phyloP scores from a whole-genome alignment of 2,329 filamentous ascomycete genomes.

The Ceratocystis lukuohia region DNA sequence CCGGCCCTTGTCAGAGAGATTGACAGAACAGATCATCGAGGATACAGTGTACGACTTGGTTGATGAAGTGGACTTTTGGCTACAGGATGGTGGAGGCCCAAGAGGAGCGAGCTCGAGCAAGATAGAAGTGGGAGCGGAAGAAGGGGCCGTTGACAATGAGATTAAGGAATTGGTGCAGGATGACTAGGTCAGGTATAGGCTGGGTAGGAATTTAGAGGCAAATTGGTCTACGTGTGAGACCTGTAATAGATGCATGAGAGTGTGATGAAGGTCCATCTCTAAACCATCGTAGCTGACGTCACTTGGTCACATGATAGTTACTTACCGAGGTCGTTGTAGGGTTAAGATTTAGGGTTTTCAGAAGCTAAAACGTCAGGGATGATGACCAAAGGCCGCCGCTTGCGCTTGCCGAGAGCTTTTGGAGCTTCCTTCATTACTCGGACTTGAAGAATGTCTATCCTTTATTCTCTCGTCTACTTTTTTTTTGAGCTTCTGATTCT shows the following conservation, averaged over 20 bases:
- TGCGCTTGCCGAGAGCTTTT: background rate
- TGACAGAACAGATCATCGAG: conserved; percentile 85
- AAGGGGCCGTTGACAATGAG: conserved; percentile 35
- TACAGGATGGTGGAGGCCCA: conserved; percentile 49
- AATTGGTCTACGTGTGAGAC: background rate
- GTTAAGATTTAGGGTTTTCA: background rate
- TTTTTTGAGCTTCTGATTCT: background rate
- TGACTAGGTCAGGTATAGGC: conserved; percentile 30
- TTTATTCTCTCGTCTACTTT: background rate
- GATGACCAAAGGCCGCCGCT: background rate
- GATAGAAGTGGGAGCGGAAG: conserved; percentile 33
- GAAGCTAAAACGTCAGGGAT: background rate
- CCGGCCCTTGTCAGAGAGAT: conserved; percentile 44
- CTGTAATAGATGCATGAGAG: background rate
- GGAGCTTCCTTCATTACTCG: background rate
- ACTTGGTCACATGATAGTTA: background rate
- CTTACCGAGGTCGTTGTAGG: background rate
- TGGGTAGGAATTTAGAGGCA: background rate
- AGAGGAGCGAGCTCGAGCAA: conserved; percentile 28
- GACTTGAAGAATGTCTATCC: background rate
- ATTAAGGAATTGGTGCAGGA: conserved; percentile 55
- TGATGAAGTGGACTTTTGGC: conserved; percentile 86
- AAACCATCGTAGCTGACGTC: too few species aligned
- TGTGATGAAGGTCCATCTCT: too few species aligned
- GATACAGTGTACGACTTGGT: conserved; percentile 87